phyloP scores from a whole-genome alignment of 169 alveolate species.

The Cyclospora cayetanensis region DNA sequence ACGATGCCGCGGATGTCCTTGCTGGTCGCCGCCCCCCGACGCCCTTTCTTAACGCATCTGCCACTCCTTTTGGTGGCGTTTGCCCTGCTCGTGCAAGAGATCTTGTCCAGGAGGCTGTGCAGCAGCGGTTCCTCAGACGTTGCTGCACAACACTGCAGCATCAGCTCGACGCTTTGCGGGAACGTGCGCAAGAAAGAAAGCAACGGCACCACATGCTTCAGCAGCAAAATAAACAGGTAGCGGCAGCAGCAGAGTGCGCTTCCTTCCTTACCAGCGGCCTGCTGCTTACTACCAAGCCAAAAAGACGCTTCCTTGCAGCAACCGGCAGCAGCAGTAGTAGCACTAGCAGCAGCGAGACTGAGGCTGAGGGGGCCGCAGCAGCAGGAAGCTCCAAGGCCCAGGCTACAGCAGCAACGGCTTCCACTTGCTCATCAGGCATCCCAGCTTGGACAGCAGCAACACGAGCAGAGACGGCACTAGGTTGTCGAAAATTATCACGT shows the following conservation, averaged over 20 bases:
- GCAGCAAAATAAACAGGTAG: slow-evolving; percentile 7
- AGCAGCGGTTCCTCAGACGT: slow-evolving; percentile 13
- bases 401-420: not conserved
- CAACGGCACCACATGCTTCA: not conserved
- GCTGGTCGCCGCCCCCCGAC: not conserved
- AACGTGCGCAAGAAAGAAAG: no score
- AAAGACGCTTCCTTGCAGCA: not conserved
- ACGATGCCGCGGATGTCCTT: slow-evolving; percentile 53
- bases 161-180: not conserved
- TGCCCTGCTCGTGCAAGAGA: not conserved
- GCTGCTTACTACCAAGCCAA: slow-evolving; percentile 20
- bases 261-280: slow-evolving; percentile 23
- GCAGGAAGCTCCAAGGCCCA: not conserved
- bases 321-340: slow-evolving; percentile 22
- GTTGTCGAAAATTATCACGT: not conserved
- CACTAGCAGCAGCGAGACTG: slow-evolving; percentile 41
- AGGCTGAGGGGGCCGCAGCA: not conserved
- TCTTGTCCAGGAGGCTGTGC: slow-evolving; percentile 14
- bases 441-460: not conserved
- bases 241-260: not conserved
- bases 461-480: not conserved
- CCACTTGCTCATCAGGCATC: not conserved
- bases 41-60: not conserved
- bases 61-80: not conserved
- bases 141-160: slow-evolving; percentile 29